A percentile compares a stretch with the other conserved stretches of the same genome.
phyloP scores from a whole-genome alignment of 495 filamentous ascomycete genomes.

The Penicillium fimorum region DNA sequence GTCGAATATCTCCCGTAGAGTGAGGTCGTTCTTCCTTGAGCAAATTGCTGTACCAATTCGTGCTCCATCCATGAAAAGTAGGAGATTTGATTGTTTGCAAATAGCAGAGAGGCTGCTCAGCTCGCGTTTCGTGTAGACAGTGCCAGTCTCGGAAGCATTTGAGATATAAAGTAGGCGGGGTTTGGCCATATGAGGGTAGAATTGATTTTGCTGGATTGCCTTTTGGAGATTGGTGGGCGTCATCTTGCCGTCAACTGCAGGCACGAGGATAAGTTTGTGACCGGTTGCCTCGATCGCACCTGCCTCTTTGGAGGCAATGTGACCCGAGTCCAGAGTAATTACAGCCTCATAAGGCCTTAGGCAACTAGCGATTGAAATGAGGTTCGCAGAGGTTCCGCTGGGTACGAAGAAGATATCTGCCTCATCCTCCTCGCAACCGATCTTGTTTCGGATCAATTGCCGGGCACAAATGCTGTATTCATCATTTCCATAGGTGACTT shows the following conservation, averaged over 20 bases:
- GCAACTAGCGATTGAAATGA: slow-evolving; percentile 46
- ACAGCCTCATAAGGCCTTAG: slow-evolving; percentile 46
- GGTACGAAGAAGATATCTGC: slow-evolving; percentile 47
- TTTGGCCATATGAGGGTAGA: slow-evolving; percentile 47
- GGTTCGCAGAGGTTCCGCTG: slow-evolving; percentile 44
- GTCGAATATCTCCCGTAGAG: slow-evolving; percentile 39
- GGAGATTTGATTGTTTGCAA: slow-evolving; percentile 34
- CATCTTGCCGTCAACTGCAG: slow-evolving; percentile 42
- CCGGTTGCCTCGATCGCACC: slow-evolving; percentile 47
- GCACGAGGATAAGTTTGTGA: slow-evolving; percentile 45
- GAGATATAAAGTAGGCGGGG: slow-evolving; percentile 45
- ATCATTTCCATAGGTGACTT: slow-evolving; percentile 43
- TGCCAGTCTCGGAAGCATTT: slow-evolving; percentile 45
- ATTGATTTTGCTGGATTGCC: slow-evolving; percentile 37
- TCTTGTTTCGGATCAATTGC: slow-evolving; percentile 31
- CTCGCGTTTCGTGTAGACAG: slow-evolving; percentile 40
- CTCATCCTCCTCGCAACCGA: slow-evolving; percentile 35
- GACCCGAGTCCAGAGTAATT: slow-evolving; percentile 40
- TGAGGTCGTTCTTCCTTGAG: slow-evolving; percentile 34
- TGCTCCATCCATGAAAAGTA: slow-evolving; percentile 45
- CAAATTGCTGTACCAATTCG: slow-evolving; percentile 40
- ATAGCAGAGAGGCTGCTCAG: slow-evolving; percentile 30
- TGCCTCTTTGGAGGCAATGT: slow-evolving; percentile 45
- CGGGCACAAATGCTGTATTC: slow-evolving; percentile 34
- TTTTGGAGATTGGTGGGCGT: slow-evolving; percentile 36